Percentiles rank a stretch among this genome's conserved stretches.
These are phyloP conservation scores for Scorias spongiosa DNA, from an alignment of 2,329 filamentous ascomycete genomes.

Conservation along the genomic window DNA sequence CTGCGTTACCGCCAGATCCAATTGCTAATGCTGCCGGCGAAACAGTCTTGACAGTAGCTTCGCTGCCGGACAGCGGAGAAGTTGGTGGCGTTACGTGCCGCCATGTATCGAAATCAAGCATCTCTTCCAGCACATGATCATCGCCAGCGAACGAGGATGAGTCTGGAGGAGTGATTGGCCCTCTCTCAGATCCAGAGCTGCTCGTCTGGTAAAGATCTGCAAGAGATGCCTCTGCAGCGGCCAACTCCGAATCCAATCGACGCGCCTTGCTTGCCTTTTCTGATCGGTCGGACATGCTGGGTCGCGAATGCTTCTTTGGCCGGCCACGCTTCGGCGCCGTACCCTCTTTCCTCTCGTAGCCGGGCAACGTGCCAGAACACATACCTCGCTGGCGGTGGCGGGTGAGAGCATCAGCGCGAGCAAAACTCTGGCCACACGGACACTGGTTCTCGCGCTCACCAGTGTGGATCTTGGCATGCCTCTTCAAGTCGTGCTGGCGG, in stretches of 20 bases:
- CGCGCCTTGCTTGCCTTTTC: background rate
- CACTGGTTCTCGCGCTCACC: constrained; percentile 92
- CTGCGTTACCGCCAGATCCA: background rate
- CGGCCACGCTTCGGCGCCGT: constrained; percentile 51
- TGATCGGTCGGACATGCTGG: background rate
- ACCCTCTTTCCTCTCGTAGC: constrained; percentile 37
- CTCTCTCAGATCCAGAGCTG: background rate
- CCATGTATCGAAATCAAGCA: background rate
- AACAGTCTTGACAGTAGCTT: background rate
- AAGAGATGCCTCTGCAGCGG: background rate
- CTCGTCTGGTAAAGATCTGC: background rate
- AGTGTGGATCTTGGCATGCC: constrained; percentile 93
- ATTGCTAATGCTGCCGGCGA: background rate
- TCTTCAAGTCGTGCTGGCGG: constrained; percentile 89
- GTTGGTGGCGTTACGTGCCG: background rate
- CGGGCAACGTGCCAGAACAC: constrained; percentile 90
- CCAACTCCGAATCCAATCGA: background rate
- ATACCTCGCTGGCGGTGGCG: constrained; percentile 89
- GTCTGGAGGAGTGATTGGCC: background rate
- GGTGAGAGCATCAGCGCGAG: constrained; percentile 85
- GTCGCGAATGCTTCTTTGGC: constrained; percentile 36
- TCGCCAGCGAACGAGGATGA: background rate
- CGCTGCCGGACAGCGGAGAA: background rate
- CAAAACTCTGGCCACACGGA: constrained; percentile 86
- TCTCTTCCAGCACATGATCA: background rate